Base-by-base conservation (phyloP, 2,329 filamentous ascomycete species). In the Massarina eburnea region DNA sequence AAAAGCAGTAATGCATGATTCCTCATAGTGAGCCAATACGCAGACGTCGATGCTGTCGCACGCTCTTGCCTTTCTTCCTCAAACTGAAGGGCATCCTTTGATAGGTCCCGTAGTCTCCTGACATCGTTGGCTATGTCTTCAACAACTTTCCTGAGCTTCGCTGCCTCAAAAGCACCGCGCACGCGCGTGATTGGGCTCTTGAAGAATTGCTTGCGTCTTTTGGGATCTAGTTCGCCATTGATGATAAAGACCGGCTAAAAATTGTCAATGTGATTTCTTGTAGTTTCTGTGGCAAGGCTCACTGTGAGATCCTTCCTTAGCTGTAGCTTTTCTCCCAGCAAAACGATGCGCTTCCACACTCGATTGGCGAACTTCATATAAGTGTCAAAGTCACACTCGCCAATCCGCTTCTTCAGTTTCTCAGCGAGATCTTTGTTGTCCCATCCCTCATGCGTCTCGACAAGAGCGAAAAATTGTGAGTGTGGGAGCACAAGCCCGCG, bases 41-140 rank as follows among this genome's bases (percentile, higher is more conserved):
- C 21, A 8, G 42, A 39, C 3, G 21, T 20, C 8, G 42, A 30
- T 1, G 26, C 33, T 5, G 26, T 15, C 14, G 35, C 27, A 21
- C 29, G 35, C 22, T 45, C 42, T 17, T 34, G 24, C 14, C 37
- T n/a, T n/a, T 39, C 42, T 33, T 32, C 33, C 15, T 45, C 42
- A 10, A 45, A 33, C 4, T 45, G 24, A 2, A 32, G 20, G 20
- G 42, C 35, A 27, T 36, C 42, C 12, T 45, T 45, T n/a, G 35
- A 39, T 22, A 45, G 29, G 3, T 38, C 37, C 8, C 35, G 29
- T 4, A 45, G 42, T 19, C 29, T 45, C 15, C 35, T 27, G 17
- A 45, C 37, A 24, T 45, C 42, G 21, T 32, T 39, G n/a, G 10
- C 37, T n/a, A 45, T 45, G 4, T 45, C 42, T 26, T 35, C 36